These are phyloP conservation scores for Capsella rubella DNA, from an alignment of 441 rosid species.

Conservation along the genomic window DNA sequence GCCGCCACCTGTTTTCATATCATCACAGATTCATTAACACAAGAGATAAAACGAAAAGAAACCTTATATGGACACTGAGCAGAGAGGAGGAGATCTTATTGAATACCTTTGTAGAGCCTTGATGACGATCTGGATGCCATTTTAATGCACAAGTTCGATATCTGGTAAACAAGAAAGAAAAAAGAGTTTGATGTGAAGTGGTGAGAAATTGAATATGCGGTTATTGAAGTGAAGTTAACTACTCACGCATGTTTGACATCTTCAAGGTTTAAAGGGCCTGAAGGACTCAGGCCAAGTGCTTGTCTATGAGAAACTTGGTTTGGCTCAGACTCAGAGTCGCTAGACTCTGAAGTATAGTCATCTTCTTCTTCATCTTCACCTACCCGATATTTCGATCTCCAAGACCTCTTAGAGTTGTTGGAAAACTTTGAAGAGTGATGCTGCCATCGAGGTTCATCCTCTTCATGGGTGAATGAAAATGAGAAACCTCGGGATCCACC, in stretches of 20 bases:
- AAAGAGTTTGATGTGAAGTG: background rate
- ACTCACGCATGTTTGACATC: constrained; percentile 88
- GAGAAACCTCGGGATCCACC: constrained; percentile 61
- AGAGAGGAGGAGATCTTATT: constrained; percentile 2
- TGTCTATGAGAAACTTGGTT: constrained; percentile 65
- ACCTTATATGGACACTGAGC: constrained; percentile 1
- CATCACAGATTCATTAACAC: constrained; percentile 22
- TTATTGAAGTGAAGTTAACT: constrained; percentile 32
- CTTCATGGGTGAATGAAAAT: constrained; percentile 75
- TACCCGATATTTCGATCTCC: constrained; percentile 52
- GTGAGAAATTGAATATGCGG: constrained; percentile 59
- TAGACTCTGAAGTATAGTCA: constrained; percentile 56
- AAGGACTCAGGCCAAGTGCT: constrained; percentile 78
- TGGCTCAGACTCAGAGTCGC: constrained; percentile 48
- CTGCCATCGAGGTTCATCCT: constrained; percentile 53
- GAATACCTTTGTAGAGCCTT: constrained; percentile 84
- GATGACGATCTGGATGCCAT: constrained; percentile 99
- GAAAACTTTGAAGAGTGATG: constrained; percentile 53
- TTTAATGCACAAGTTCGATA: constrained; percentile 85
- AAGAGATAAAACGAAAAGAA: background rate
- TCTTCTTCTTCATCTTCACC: constrained; percentile 51
- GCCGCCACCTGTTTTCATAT: constrained; percentile 67
- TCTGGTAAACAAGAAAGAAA: constrained; percentile 47
- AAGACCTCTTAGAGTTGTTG: constrained; percentile 47
- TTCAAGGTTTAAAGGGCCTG: constrained; percentile 76